Evolutionary conservation across 1,284 basidiomycete genomes (phyloP), one percentile per base, ranked within the genome.

Genomic region (Tranzscheliella williamsii): DNA sequence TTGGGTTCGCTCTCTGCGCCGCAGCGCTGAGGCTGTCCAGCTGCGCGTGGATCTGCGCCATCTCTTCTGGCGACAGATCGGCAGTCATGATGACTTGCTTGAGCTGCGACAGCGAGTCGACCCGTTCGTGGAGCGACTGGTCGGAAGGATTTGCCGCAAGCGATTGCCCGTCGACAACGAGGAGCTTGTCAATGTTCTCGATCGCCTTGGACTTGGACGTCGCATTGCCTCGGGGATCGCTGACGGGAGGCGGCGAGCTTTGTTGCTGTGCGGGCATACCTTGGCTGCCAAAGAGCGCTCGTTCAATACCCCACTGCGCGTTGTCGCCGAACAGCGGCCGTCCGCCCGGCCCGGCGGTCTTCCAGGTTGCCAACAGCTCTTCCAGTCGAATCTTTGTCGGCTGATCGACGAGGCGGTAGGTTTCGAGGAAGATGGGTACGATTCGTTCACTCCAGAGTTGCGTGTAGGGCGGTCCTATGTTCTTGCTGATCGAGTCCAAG

Each of bases 401-500:
- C 31, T 72, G 70, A 24, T 77, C 75, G 4, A 77, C 75, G 4
- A 77, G 40, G 2, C 72, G 66, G 39, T 75, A 77, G 13, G 75
- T 64, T 37, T 77, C 75, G 27, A 76, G 57, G 31, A 72, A 76
- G 37, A 77, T 56, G 31, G 67, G 57, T 1, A 62, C 48, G 39
- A 75, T 70, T 30, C 70, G 67, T 11, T 65, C 61, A 0, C 68
- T 38, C 71, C 71, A 75, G 16, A 75, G 49, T 24, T 57, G 49
- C 1, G 69, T 71, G 44, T 77, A 77, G 2, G 75, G 75, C 18
- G 54, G 51, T 15, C 75, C 73, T 16, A 76, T 61, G 53, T 77
- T 77, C 48, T 77, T 77, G 51, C 53, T 72, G 49, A 99, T 92
- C 15, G 93, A 93, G 76, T 98, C 95, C 73, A 98, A 83, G 11